These are phyloP conservation scores for Mycena leptocephala DNA, from an alignment of 768 basidiomycete genomes.

Conservation along the genomic window DNA sequence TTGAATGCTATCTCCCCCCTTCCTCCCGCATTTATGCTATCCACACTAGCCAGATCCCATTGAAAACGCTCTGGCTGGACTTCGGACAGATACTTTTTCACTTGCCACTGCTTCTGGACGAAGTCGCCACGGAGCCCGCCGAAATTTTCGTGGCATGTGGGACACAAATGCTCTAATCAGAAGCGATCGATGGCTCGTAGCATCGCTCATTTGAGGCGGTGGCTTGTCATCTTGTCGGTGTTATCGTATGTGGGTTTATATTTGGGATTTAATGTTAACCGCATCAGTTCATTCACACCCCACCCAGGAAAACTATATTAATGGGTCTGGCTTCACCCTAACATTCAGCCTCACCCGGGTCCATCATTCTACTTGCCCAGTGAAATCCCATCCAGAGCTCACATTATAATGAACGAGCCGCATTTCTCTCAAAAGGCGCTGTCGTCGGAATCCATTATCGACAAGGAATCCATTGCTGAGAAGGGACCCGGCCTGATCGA, in stretches of 20 bases:
- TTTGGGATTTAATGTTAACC: background rate
- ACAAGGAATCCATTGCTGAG: background rate
- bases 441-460: background rate
- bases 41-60: too few species aligned
- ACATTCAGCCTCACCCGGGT: background rate
- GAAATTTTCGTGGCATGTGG: background rate
- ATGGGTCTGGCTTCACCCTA: background rate
- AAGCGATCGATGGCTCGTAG: background rate
- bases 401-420: background rate
- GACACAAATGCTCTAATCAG: background rate
- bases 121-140: background rate
- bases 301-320: background rate
- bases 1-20: too few species aligned
- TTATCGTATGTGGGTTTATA: conserved; percentile 4
- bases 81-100: too few species aligned
- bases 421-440: background rate
- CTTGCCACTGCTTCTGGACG: too few species aligned
- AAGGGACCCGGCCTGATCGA: background rate
- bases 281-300: background rate
- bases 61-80: too few species aligned
- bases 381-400: background rate
- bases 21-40: too few species aligned
- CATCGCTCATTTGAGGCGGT: background rate
- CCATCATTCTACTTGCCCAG: background rate
- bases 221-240: background rate